Evolutionary conservation across 805 yeast species (phyloP), one percentile per base, ranked within the genome.

Genomic region (Myxozyma vanderwaltii): DNA sequence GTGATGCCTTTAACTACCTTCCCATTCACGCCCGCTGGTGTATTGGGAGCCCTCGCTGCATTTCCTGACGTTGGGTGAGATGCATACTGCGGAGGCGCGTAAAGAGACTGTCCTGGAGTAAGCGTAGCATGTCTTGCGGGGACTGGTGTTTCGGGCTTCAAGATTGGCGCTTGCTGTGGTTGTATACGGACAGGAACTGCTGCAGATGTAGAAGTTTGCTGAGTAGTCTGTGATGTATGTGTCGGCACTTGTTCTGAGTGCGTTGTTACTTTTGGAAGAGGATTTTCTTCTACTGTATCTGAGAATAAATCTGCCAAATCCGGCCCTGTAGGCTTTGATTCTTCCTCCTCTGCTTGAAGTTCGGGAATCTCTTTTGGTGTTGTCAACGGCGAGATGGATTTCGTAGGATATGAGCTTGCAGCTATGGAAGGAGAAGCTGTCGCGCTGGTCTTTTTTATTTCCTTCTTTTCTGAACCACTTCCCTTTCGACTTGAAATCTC

Each of bases 221-320:
- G n/a, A n/a, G n/a, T n/a, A n/a, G n/a, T n/a, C n/a, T n/a, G n/a
- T n/a, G n/a, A n/a, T n/a, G n/a, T n/a, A n/a, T n/a, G n/a, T n/a
- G n/a, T n/a, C n/a, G n/a, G n/a, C n/a, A n/a, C n/a, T n/a, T n/a
- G n/a, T n/a, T n/a, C n/a, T n/a, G n/a, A n/a, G n/a, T n/a, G n/a
- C n/a, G n/a, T n/a, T n/a, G n/a, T n/a, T n/a, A n/a, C n/a, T n/a
- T n/a, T n/a, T n/a, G n/a, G n/a, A n/a, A n/a, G n/a, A n/a, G n/a
- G n/a, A n/a, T 19, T 24, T 23, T 45, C 51, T 1, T 54, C 59
- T 3, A 31, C 17, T 21, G 56, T 24, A 46, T 60, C 64, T n/a
- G 63, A 52, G 38, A 60, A 60, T 24, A 60, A 35, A 44, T 60
- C 63, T 1, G 55, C 53, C 24, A 60, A 31, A 12, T 60, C 62